Base-by-base conservation (phyloP, 345 rosid species). In the Punica granatum region DNA sequence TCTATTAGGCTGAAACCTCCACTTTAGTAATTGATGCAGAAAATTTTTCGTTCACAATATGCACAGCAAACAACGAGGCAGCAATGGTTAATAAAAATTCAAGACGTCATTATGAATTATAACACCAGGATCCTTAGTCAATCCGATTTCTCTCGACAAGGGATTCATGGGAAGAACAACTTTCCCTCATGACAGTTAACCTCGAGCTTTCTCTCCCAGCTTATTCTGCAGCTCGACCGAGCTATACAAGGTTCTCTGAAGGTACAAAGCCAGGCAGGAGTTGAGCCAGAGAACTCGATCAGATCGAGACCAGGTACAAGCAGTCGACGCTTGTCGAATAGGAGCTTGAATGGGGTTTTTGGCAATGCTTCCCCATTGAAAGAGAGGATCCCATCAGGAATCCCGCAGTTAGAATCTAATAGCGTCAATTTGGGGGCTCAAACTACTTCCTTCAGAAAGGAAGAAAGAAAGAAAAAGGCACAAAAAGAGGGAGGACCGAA, bases 261-360 rank as follows among this genome's bases (percentile, higher is more conserved):
- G 82, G 84, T 81, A 51, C 84, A 78, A 54, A 76, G 69, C 80
- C 88, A 79, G 68, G 70, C 69, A 60, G 84, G 43, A 0, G 66
- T 79, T 25, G 89, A 80, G 74, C 81, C 76, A 77, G 97, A 89
- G 65, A 85, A 68, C 54, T 62, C 69, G 59, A 63, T 19, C 42
- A 70, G 78, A 41, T 73, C 85, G 39, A 89, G 95, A 44, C 98
- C 98, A 72, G 35, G 75, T 61, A 86, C 73, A 69, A 85, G 96
- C 69, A 86, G 73, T 53, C 80, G 83, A 18, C 88, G 79, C 13
- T 69, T 82, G 72, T 53, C 85, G 51, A 81, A 76, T 66, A 73
- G 77, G 71, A 90, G 90, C 74, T 48, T 90, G 71, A 89, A 78
- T 66, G 94, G 90, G 73, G 79, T 93, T 63, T 76, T 75, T 31